Base-by-base conservation (phyloP, 2,329 filamentous ascomycete genomes). In the Paramyrothecium sp. region DNA sequence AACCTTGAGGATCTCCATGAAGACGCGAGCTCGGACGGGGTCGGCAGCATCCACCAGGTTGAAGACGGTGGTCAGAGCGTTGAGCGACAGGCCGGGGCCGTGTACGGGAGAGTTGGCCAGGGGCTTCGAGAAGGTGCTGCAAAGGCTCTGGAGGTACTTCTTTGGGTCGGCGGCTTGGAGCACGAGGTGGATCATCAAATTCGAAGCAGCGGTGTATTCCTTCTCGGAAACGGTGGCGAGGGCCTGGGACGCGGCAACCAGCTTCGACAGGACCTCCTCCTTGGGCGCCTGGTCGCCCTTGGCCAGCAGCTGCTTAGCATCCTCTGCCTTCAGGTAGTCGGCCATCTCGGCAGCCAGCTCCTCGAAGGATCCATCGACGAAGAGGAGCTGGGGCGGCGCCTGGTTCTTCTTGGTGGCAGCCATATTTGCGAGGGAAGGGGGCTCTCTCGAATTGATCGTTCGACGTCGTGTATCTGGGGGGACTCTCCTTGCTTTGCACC, bases 171-270 rank as follows among this genome's bases (percentile, higher is more conserved):
- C 86, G 59, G 92, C 91, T 78, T 96, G 91, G 69, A 92, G 84
- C 65, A 96, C 87, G 59, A 99, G 88, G 81, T 97, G 91, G 71
- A 98, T 89, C 74, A 99, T 89, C 67, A 98, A 89, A 80, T 99
- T 98, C 80, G 97, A 97, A 60, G 94, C 92, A 58, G 94, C 89
- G 60, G 92, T 93, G 74, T 97, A 95, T 77, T 98, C 94, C 84
- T 95, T 96, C 83, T 99, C 95, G 58, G 94, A 91, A 56, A 92
- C 91, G 61, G 85, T 84, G 77, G 93, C 96, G 72, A 99, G 82
- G 53, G 84, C 84, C 54, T 84, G 77, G 54, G 91, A 92, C 57
- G 90, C 90, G 64, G 88, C 86, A 60, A 98, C 91, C 63, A 99
- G 83, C 83, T 92, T 93, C 81, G 93, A 90, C 57, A 99, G 84